These are phyloP conservation scores for Drosera capensis DNA, from an alignment of 148 eudicot species.

Conservation along the genomic window DNA sequence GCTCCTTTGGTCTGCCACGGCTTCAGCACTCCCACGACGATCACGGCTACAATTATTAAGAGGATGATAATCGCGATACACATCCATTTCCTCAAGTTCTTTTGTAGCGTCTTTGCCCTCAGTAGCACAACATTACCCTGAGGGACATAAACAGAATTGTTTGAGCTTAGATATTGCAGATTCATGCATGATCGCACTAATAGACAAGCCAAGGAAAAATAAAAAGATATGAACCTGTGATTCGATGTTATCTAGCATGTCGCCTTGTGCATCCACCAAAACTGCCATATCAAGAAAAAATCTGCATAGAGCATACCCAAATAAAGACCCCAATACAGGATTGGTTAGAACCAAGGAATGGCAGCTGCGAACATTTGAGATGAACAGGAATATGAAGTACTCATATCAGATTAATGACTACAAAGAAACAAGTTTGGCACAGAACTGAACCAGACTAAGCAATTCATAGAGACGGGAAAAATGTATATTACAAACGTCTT, in stretches of 20 bases:
- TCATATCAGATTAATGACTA: no score
- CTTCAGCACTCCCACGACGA: conserved; percentile 67
- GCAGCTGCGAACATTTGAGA: not conserved
- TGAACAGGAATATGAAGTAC: not conserved
- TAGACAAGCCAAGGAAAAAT: no score
- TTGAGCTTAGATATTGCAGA: conserved; percentile 7
- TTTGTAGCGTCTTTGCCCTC: conserved; percentile 59
- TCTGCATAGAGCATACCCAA: conserved; percentile 46
- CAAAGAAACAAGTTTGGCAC: no score
- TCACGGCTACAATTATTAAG: conserved; percentile 36
- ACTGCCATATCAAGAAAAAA: conserved; percentile 91
- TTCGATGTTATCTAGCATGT: conserved; percentile 84
- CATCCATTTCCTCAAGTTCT: conserved; percentile 82
- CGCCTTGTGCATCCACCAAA: conserved; percentile 88
- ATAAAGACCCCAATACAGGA: not conserved
- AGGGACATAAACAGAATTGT: conserved; percentile 73
- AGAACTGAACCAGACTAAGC: no score
- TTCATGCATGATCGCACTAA: no score
- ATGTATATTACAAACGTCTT: no score
- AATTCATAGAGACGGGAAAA: no score
- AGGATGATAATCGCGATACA: conserved; percentile 63
- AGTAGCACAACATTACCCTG: conserved; percentile 65
- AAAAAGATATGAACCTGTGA: conserved; percentile 75
- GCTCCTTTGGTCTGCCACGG: conserved; percentile 41
- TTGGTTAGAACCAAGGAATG: not conserved